Evolutionary conservation across 129 eudicot species (phyloP).

Genomic region (Arctium minus): DNA sequence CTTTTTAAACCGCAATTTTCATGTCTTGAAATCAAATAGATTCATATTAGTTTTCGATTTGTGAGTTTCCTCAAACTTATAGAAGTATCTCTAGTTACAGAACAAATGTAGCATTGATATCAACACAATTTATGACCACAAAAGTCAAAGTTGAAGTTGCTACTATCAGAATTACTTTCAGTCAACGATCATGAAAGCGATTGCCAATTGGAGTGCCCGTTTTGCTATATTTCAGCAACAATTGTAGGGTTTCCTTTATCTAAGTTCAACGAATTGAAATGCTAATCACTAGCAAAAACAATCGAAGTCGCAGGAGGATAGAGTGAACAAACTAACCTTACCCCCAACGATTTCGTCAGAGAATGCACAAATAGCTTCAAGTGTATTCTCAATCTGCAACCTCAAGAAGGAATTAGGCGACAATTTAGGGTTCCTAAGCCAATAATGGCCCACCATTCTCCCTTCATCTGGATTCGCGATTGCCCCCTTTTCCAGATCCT

Average conservation of each 20-base stretch:
- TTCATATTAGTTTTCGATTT: neutral
- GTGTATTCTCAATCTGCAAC: conserved; percentile 69
- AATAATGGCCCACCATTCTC: conserved; percentile 95
- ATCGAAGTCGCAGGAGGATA: neutral
- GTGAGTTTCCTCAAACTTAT: neutral
- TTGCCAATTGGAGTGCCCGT: neutral
- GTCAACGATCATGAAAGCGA: neutral
- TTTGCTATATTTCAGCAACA: neutral
- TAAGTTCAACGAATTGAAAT: neutral
- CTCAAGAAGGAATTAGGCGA: conserved; percentile 68
- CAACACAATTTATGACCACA: neutral
- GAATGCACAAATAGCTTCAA: conserved; percentile 59
- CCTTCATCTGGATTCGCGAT: conserved; percentile 98
- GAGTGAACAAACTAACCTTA: conserved; percentile 57
- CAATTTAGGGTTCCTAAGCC: conserved; percentile 72
- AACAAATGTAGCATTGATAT: neutral
- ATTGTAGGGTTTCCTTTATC: neutral
- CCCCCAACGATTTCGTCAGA: conserved; percentile 63
- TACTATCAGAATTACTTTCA: neutral
- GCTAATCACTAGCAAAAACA: neutral
- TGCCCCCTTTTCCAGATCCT: conserved; percentile 77
- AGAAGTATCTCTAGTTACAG: neutral
- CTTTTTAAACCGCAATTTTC: neutral
- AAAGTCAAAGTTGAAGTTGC: conserved; percentile 6
- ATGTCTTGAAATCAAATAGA: neutral